Conservation (phyloP, 2,329 filamentous ascomycete species). For the Ophiobolus disseminans region DNA sequence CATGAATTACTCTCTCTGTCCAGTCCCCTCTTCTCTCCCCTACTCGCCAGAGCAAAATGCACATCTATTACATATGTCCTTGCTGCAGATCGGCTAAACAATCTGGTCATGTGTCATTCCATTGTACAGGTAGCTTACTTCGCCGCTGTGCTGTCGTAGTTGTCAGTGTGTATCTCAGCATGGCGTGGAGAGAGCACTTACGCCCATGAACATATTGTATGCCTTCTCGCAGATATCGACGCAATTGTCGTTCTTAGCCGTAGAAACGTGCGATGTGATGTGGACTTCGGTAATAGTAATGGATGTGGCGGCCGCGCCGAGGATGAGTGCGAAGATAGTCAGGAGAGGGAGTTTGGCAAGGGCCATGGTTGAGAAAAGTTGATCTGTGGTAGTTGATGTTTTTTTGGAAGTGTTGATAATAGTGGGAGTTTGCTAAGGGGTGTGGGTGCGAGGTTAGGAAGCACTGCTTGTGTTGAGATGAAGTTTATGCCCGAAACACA, state of each 20-base stretch:
- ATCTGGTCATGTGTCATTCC: background rate
- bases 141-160: background rate
- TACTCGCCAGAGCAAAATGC: background rate
- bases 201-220: background rate
- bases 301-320: background rate
- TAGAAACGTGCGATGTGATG: background rate
- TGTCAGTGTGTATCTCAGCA: background rate
- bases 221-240: background rate
- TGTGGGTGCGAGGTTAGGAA: too few species aligned
- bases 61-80: conserved; percentile 1
- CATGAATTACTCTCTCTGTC: too few species aligned
- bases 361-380: background rate
- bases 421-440: too few species aligned
- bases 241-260: background rate
- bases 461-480: too few species aligned
- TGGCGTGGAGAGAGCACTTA: background rate
- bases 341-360: background rate
- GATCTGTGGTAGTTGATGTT: too few species aligned
- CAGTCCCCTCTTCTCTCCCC: background rate
- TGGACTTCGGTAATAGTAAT: background rate
- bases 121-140: background rate
- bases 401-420: too few species aligned
- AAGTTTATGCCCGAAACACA: too few species aligned
- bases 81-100: background rate
- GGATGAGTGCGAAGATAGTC: background rate